Evolutionary conservation across 192 early-diverging fungal species (phyloP).

Genomic region (Podila verticillata): DNA sequence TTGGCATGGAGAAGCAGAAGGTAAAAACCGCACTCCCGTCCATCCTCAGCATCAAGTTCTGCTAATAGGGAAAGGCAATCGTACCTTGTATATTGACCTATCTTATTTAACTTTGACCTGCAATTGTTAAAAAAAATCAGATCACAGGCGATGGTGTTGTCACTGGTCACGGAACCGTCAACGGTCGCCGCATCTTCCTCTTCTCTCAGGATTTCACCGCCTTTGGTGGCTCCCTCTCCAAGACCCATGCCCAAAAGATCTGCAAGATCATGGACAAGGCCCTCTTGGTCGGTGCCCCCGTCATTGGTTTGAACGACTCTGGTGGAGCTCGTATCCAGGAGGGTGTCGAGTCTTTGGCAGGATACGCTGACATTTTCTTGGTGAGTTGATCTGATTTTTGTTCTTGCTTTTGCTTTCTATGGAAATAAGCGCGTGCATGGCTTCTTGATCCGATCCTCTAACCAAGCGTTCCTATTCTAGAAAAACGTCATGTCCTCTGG

Average conservation of each 20-base stretch:
- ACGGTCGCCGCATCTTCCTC: slow-evolving; percentile 88
- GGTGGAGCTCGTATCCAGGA: slow-evolving; percentile 98
- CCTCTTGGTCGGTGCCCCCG: slow-evolving; percentile 90
- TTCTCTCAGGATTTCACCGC: slow-evolving; percentile 96
- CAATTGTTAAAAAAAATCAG: slow-evolving; percentile 23
- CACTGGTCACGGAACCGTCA: slow-evolving; percentile 94
- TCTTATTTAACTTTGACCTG: neutral
- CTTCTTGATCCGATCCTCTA: neutral
- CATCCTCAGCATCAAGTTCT: too few species aligned
- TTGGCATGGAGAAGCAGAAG: slow-evolving; percentile 84
- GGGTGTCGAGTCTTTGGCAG: slow-evolving; percentile 95
- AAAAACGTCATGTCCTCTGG: slow-evolving; percentile 93
- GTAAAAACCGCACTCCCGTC: slow-evolving; percentile 17
- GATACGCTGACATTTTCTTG: slow-evolving; percentile 97
- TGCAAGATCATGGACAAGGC: slow-evolving; percentile 96
- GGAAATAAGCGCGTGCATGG: neutral
- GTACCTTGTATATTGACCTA: neutral
- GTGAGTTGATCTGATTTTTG: slow-evolving; percentile 14
- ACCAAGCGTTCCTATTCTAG: slow-evolving; percentile 11
- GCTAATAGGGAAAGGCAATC: too few species aligned
- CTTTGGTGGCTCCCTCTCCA: slow-evolving; percentile 90
- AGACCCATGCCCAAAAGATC: slow-evolving; percentile 91
- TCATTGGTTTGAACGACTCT: slow-evolving; percentile 96
- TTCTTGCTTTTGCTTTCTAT: neutral
- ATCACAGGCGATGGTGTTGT: slow-evolving; percentile 96